Percentiles rank a stretch among this genome's conserved stretches.
Evolutionary conservation across 2,329 filamentous ascomycete genomes (phyloP).

Genomic region (Ceratocystis colombiana): DNA sequence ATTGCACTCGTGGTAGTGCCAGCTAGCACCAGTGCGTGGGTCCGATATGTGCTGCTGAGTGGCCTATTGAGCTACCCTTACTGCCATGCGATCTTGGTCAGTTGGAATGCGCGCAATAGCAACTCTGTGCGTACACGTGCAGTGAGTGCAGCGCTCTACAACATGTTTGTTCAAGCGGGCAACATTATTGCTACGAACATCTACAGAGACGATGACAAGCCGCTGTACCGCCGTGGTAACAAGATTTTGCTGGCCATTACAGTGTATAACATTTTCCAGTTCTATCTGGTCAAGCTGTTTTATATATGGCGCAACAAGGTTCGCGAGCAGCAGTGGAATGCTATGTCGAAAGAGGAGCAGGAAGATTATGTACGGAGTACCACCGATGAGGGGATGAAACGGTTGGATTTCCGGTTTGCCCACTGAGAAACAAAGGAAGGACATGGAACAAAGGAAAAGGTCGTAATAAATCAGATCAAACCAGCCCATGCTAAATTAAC

Average conservation of each 20-base stretch:
- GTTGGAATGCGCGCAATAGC: conserved; percentile 40
- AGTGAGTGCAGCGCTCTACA: conserved; percentile 41
- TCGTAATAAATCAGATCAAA: no score
- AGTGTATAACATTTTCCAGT: conserved; percentile 39
- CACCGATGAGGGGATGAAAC: conserved; percentile 44
- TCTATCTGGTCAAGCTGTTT: conserved; percentile 38
- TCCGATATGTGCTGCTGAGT: conserved; percentile 34
- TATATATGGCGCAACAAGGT: conserved; percentile 41
- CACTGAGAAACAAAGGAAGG: conserved; percentile 33
- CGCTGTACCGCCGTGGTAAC: conserved; percentile 43
- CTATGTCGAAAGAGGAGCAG: conserved; percentile 38
- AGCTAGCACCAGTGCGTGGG: conserved; percentile 35
- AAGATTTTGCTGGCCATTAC: conserved; percentile 41
- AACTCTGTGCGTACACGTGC: conserved; percentile 42
- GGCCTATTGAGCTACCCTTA: conserved; percentile 41
- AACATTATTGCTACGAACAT: conserved; percentile 41
- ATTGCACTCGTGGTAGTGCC: conserved; percentile 37
- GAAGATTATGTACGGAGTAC: conserved; percentile 41
- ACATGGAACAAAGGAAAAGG: background rate
- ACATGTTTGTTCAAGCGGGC: conserved; percentile 39
- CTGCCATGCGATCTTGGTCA: conserved; percentile 41
- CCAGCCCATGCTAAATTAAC: no score
- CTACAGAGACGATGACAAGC: conserved; percentile 46
- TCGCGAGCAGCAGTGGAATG: conserved; percentile 37
- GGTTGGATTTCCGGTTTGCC: conserved; percentile 46